Evolutionary conservation across 1,284 basidiomycete species (phyloP).

Genomic region (Veloboletus limbatus): DNA sequence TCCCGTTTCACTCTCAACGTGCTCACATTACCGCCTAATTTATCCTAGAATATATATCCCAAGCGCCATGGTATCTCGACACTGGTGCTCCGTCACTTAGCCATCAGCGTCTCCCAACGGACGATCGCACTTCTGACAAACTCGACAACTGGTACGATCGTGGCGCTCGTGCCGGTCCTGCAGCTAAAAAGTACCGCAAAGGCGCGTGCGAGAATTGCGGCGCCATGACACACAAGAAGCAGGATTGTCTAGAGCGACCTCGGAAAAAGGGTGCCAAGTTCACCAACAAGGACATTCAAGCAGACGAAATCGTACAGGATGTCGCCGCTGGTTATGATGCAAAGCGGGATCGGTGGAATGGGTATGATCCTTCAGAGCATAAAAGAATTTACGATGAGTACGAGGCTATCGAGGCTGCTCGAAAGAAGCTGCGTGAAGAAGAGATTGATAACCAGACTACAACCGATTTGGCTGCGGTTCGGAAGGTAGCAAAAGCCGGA

Average conservation of each 20-base stretch:
- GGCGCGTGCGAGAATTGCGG: slow-evolving; percentile 99
- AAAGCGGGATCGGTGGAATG: slow-evolving; percentile 98
- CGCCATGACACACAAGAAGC: slow-evolving; percentile 88
- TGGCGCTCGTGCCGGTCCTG: slow-evolving; percentile 82
- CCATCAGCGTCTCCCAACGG: slow-evolving; percentile 85
- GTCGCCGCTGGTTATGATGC: slow-evolving; percentile 86
- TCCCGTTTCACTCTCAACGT: background rate
- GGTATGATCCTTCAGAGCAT: slow-evolving; percentile 90
- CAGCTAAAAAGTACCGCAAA: slow-evolving; percentile 94
- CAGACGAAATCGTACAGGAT: slow-evolving; percentile 88
- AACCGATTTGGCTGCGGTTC: slow-evolving; percentile 79
- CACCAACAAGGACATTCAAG: slow-evolving; percentile 85
- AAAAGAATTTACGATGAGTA: slow-evolving; percentile 91
- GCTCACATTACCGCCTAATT: slow-evolving; percentile 6
- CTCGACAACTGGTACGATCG: slow-evolving; percentile 93
- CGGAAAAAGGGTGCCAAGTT: slow-evolving; percentile 95
- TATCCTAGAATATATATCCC: slow-evolving; percentile 79
- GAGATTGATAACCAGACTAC: slow-evolving; percentile 96
- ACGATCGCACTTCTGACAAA: slow-evolving; percentile 63
- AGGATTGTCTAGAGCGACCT: slow-evolving; percentile 95
- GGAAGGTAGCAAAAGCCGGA: slow-evolving; percentile 82
- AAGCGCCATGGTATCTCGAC: slow-evolving; percentile 98
- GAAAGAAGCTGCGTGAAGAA: slow-evolving; percentile 89
- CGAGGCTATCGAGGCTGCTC: slow-evolving; percentile 86
- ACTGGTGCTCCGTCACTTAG: slow-evolving; percentile 87